Conservation (phyloP, 345 rosid genomes). For the Eucalyptus sp. region DNA sequence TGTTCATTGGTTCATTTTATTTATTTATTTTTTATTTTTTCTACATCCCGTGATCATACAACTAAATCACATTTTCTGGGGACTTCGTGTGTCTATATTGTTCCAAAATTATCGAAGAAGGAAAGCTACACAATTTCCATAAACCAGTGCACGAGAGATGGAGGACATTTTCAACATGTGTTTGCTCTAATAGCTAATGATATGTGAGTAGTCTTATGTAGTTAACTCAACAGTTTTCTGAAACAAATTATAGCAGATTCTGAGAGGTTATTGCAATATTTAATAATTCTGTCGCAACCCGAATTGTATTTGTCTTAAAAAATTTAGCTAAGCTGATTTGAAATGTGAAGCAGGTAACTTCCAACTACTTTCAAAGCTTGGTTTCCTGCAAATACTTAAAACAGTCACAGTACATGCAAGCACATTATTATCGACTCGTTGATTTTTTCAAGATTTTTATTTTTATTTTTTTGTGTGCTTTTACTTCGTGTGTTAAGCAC, state of each 20-base stretch:
- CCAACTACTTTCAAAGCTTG: not conserved
- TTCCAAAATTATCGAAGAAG: not conserved
- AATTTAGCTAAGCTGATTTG: not conserved
- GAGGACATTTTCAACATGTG: not conserved
- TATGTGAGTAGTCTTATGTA: not conserved
- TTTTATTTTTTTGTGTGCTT: not conserved
- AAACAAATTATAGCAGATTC: not conserved
- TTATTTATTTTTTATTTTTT: not conserved
- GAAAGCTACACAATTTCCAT: not conserved
- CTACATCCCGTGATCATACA: not conserved
- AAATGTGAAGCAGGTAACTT: not conserved
- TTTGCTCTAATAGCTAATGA: not conserved
- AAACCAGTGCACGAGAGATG: not conserved
- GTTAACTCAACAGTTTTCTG: not conserved
- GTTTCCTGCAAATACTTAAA: not conserved
- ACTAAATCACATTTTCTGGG: not conserved
- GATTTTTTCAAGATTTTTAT: not conserved
- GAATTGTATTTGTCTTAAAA: not conserved
- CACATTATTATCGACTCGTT: not conserved
- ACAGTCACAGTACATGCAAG: not conserved
- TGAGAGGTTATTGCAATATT: not conserved
- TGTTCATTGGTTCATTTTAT: not conserved
- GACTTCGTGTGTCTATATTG: not conserved
- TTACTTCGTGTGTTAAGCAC: not conserved
- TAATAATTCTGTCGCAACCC: not conserved